Evolutionary conservation across 1,284 basidiomycete genomes (phyloP).

Genomic region (Termitomyces sp.): DNA sequence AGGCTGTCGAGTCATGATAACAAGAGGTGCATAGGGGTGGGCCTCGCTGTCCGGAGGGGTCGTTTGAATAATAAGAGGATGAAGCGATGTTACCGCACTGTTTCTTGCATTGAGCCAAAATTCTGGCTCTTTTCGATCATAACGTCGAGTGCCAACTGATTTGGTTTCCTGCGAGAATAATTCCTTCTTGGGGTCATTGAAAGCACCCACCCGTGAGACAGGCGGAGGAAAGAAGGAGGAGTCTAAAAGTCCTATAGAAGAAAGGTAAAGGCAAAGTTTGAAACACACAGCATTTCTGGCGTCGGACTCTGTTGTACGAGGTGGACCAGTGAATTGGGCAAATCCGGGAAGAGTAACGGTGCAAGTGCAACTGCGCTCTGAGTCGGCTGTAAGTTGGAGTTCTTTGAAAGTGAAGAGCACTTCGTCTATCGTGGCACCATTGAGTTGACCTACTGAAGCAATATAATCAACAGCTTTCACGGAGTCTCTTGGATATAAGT

Average conservation of each 20-base stretch:
- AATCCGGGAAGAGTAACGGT: conserved; percentile 45
- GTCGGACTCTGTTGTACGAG: conserved; percentile 40
- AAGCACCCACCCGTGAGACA: neutral
- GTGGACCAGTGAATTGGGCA: conserved; percentile 39
- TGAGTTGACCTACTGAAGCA: conserved; percentile 32
- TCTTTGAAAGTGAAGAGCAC: conserved; percentile 42
- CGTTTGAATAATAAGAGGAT: conserved; percentile 51
- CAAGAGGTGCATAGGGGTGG: conserved; percentile 47
- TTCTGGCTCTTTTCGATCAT: conserved; percentile 50
- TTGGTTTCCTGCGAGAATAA: conserved; percentile 21
- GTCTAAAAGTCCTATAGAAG: conserved; percentile 45
- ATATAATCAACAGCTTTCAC: conserved; percentile 4
- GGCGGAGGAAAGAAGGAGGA: conserved; percentile 43
- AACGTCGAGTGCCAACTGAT: conserved; percentile 42
- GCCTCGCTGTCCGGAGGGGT: conserved; percentile 25
- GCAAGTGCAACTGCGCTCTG: conserved; percentile 36
- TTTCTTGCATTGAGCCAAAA: conserved; percentile 64
- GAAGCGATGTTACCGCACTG: conserved; percentile 34
- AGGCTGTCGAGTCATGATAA: conserved; percentile 60
- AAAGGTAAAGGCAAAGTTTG: conserved; percentile 48
- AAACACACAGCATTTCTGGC: conserved; percentile 58
- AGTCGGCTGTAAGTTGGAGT: conserved; percentile 19
- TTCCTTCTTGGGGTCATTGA: conserved; percentile 6
- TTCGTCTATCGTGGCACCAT: conserved; percentile 18
- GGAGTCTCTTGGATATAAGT: conserved; percentile 46